phyloP scores from a whole-genome alignment of 73 alveolate species.

The Paramecium sexaurelia region DNA sequence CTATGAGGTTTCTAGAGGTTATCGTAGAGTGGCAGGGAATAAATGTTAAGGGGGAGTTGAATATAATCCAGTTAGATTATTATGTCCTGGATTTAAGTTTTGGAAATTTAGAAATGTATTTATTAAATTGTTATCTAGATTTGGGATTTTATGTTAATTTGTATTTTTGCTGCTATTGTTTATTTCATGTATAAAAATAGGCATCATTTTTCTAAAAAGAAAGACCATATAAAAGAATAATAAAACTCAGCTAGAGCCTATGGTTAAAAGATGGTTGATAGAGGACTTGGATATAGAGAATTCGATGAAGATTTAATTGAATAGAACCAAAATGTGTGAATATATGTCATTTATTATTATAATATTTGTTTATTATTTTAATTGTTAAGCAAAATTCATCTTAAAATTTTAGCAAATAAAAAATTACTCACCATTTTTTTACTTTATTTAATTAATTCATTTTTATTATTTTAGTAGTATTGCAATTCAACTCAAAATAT shows the following conservation, averaged over 20 bases:
- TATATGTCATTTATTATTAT: not conserved
- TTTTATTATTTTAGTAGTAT: no score
- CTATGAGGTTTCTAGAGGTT: slow-evolving; percentile 83
- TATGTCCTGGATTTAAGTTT: slow-evolving; percentile 69
- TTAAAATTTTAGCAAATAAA: no score
- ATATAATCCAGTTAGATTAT: slow-evolving; percentile 70
- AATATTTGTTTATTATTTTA: not conserved
- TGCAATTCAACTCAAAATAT: no score
- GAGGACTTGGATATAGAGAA: slow-evolving; percentile 34
- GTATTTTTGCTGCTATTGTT: not conserved
- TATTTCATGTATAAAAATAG: slow-evolving; percentile 13
- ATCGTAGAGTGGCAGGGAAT: slow-evolving; percentile 92
- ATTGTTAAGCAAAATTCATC: no score
- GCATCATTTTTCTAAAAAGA: not conserved
- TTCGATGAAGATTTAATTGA: slow-evolving; percentile 40
- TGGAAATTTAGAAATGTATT: slow-evolving; percentile 29
- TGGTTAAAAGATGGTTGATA: slow-evolving; percentile 6
- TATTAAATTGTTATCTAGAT: not conserved
- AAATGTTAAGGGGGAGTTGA: slow-evolving; percentile 88
- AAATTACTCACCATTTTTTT: no score
- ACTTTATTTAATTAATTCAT: no score
- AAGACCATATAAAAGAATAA: not conserved
- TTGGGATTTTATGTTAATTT: slow-evolving; percentile 30
- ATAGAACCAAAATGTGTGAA: not conserved
- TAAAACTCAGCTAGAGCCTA: not conserved